A percentile compares a stretch with the other conserved stretches of the same genome.
Conservation (phyloP, 805 yeast genomes). For the Maudiozyma turicensis region DNA sequence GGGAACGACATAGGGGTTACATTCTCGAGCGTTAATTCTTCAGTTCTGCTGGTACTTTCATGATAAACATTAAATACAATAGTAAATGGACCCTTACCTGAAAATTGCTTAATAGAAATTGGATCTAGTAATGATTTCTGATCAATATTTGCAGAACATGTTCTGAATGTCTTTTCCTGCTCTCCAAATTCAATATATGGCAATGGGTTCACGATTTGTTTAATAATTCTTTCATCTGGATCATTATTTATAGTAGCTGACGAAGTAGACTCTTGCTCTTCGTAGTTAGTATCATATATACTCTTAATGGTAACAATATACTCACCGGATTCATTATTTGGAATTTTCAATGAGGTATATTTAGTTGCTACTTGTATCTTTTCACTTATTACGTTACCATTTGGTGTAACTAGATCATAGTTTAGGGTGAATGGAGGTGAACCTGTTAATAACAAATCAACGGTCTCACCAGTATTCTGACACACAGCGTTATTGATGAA, state of each 20-base stretch:
- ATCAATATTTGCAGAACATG: conserved; percentile 36
- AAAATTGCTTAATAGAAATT: conserved; percentile 40
- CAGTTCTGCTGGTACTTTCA: conserved; percentile 47
- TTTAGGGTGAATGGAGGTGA: conserved; percentile 59
- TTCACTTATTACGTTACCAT: conserved; percentile 35
- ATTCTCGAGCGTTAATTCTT: conserved; percentile 36
- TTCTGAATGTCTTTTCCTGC: conserved; percentile 39
- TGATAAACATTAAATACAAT: conserved; percentile 50
- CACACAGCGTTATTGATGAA: conserved; percentile 36
- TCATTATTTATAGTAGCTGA: not conserved
- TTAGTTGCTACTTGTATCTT: conserved; percentile 43
- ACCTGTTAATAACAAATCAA: conserved; percentile 47
- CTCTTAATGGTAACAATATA: conserved; percentile 53
- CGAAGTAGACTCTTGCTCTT: conserved; percentile 28
- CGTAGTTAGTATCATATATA: conserved; percentile 57
- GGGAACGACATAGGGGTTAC: conserved; percentile 32
- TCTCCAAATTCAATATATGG: conserved; percentile 50
- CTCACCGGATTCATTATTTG: conserved; percentile 43
- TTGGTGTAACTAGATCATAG: conserved; percentile 53
- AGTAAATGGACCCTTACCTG: conserved; percentile 54
- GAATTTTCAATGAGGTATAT: conserved; percentile 38
- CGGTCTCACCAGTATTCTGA: conserved; percentile 37
- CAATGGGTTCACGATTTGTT: conserved; percentile 47
- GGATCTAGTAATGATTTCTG: conserved; percentile 34
- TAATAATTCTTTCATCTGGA: conserved; percentile 29